Evolutionary conservation across 2,329 filamentous ascomycete genomes (phyloP).

Genomic region (Phialocephala sp.): DNA sequence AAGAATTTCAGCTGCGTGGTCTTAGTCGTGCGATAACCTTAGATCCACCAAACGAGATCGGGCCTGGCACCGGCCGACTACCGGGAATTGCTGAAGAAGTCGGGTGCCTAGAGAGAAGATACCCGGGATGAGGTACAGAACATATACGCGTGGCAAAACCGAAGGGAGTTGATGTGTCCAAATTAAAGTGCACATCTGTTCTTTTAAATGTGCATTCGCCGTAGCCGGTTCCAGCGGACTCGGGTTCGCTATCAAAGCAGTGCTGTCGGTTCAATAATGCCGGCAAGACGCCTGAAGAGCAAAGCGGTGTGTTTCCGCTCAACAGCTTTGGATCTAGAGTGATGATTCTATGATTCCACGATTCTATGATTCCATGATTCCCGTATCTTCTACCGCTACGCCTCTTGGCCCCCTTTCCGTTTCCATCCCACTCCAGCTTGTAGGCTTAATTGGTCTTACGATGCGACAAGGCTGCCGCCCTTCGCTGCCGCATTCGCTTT

Average conservation of each 20-base stretch:
- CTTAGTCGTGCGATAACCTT: constrained; percentile 16
- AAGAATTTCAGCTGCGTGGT: constrained; percentile 17
- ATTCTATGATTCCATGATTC: constrained; percentile 1
- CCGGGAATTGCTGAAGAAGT: neutral
- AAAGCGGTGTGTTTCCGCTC: neutral
- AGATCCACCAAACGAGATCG: neutral
- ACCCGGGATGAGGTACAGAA: neutral
- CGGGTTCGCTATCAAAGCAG: neutral
- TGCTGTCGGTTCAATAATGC: neutral
- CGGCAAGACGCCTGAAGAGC: neutral
- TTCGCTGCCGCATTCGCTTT: neutral
- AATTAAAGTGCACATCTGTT: neutral
- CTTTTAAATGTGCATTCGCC: neutral
- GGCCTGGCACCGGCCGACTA: neutral
- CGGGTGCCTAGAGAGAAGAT: neutral
- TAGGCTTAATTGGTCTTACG: too few relatives aligned
- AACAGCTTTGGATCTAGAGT: too few relatives aligned
- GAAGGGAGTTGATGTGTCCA: neutral
- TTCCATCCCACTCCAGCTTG: neutral
- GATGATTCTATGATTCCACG: neutral
- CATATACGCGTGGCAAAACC: neutral
- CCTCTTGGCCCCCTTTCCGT: neutral
- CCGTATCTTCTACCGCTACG: neutral
- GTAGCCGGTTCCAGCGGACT: neutral
- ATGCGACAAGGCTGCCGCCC: neutral